These are phyloP conservation scores for Lipomyces mesembrius DNA, from an alignment of 805 yeast genomes.

Conservation along the genomic window DNA sequence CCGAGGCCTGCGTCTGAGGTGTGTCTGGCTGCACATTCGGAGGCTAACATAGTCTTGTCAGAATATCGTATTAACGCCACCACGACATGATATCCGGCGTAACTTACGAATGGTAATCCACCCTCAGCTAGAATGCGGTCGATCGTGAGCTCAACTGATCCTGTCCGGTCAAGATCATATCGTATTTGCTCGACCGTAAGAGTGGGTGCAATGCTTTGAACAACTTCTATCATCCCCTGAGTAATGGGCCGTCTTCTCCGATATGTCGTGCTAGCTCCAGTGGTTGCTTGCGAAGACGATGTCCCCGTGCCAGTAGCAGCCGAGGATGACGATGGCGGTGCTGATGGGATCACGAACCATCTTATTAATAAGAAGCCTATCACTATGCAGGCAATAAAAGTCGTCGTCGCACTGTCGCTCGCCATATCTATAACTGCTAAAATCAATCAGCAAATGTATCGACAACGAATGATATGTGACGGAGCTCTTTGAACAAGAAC, in stretches of 20 bases:
- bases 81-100: neutral
- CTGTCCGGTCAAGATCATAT: constrained; percentile 72
- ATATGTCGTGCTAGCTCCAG: neutral
- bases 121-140: constrained; percentile 69
- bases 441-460: neutral
- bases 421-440: constrained; percentile 20
- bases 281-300: constrained; percentile 7
- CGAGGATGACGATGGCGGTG: constrained; percentile 11
- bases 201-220: constrained; percentile 79
- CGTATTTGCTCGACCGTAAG: constrained; percentile 71
- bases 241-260: constrained; percentile 44
- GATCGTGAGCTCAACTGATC: constrained; percentile 80
- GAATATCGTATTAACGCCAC: neutral
- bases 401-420: constrained; percentile 34
- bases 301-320: constrained; percentile 11
- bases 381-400: constrained; percentile 37
- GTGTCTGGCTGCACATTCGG: constrained; percentile 15
- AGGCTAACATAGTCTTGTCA: constrained; percentile 12
- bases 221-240: constrained; percentile 76
- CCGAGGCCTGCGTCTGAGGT: constrained; percentile 3
- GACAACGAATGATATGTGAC: neutral
- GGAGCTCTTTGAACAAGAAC: neutral
- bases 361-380: constrained; percentile 37
- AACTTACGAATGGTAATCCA: constrained; percentile 52
- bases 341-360: constrained; percentile 29